Percentiles rank a stretch among this genome's conserved stretches.
These are phyloP conservation scores for Nothophoma quercina DNA, from an alignment of 2,329 filamentous ascomycete species.

Conservation along the genomic window DNA sequence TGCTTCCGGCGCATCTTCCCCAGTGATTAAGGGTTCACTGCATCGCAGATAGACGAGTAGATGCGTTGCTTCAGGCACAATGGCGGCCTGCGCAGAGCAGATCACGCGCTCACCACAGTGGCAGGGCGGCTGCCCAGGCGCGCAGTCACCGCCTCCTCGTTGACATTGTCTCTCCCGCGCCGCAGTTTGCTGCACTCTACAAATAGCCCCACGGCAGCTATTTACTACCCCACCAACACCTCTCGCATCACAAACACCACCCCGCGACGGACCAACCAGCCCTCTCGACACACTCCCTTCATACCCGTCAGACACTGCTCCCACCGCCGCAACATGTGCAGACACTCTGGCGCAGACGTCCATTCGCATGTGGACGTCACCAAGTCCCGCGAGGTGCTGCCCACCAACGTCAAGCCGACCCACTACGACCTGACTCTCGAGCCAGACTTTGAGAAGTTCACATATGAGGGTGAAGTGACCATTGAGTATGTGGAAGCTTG, in stretches of 20 bases:
- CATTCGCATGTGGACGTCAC: conserved; percentile 66
- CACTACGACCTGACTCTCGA: conserved; percentile 94
- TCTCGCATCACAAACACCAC: conserved; percentile 28
- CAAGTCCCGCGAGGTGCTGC: conserved; percentile 81
- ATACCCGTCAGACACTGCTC: conserved; percentile 68
- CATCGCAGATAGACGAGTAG: conserved; percentile 27
- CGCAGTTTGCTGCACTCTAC: conserved; percentile 37
- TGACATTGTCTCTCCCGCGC: conserved; percentile 25
- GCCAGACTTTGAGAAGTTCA: conserved; percentile 87
- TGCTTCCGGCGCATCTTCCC: conserved; percentile 17
- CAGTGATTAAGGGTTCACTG: conserved; percentile 18
- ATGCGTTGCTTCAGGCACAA: conserved; percentile 48
- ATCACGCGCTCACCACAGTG: conserved; percentile 22
- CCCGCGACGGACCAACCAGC: conserved; percentile 32
- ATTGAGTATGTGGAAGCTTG: conserved; percentile 68
- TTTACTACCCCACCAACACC: conserved; percentile 38
- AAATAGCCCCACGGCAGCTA: conserved; percentile 36
- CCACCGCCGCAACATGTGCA: conserved; percentile 78
- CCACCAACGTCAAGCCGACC: conserved; percentile 86
- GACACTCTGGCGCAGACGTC: conserved; percentile 63
- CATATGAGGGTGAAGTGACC: conserved; percentile 81
- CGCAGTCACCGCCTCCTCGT: conserved; percentile 28
- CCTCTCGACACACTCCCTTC: conserved; percentile 28
- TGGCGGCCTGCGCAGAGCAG: conserved; percentile 36
- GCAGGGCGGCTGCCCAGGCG: conserved; percentile 12